A percentile compares a stretch with the other conserved stretches of the same genome.
Conservation (phyloP, 345 rosid species). For the Gossypioides kirkii region DNA sequence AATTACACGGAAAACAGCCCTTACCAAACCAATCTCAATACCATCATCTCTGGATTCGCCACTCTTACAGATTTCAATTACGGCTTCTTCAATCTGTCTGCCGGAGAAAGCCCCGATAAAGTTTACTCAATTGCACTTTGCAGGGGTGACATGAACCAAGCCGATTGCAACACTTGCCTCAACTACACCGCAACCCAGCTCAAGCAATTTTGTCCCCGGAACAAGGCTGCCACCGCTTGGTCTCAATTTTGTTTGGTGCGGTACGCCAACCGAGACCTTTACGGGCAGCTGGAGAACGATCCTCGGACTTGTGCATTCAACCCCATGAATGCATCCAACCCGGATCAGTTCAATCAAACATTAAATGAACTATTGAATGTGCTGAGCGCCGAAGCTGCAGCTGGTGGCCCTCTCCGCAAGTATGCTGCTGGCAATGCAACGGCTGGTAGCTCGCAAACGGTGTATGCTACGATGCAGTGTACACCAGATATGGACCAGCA, state of each 20-base stretch:
- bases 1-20: not conserved
- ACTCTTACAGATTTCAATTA: not conserved
- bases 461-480: slow-evolving; percentile 49
- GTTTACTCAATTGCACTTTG: slow-evolving; percentile 38
- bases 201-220: slow-evolving; percentile 26
- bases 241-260: slow-evolving; percentile 39
- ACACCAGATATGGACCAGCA: slow-evolving; percentile 32
- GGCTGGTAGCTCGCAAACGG: not conserved
- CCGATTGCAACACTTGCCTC: slow-evolving; percentile 34
- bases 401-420: slow-evolving; percentile 8
- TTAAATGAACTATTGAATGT: slow-evolving; percentile 17
- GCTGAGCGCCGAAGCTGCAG: not conserved
- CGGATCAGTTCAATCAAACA: slow-evolving; percentile 18
- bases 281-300: slow-evolving; percentile 12
- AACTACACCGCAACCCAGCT: slow-evolving; percentile 17
- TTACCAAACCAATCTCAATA: slow-evolving; percentile 22
- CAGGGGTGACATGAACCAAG: slow-evolving; percentile 33
- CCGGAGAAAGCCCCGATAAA: slow-evolving; percentile 13
- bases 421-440: slow-evolving; percentile 3
- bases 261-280: slow-evolving; percentile 38
- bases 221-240: slow-evolving; percentile 33
- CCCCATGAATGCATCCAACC: slow-evolving; percentile 17
- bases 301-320: slow-evolving; percentile 17
- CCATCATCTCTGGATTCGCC: slow-evolving; percentile 14
- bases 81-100: slow-evolving; percentile 21